phyloP scores from a whole-genome alignment of 139 green algal species.

The Trebouxia sp. region DNA sequence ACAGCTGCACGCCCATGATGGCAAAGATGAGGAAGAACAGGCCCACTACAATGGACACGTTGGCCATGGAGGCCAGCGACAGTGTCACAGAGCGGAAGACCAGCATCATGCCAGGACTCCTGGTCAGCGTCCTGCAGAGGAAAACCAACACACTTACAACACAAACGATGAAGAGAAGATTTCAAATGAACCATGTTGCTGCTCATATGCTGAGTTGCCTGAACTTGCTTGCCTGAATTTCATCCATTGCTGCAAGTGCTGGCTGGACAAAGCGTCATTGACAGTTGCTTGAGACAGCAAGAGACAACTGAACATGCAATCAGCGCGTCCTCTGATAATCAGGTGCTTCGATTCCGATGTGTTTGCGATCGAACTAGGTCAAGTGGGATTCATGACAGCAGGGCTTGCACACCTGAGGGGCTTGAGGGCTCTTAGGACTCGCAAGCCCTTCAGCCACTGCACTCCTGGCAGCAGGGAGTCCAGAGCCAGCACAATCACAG shows the following conservation, averaged over 20 bases:
- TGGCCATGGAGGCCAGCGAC: constrained; percentile 70
- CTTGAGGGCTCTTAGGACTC: constrained; percentile 71
- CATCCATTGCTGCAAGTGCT: too few species aligned
- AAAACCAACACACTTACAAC: not conserved
- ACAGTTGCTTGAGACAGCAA: too few species aligned
- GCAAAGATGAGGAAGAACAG: constrained; percentile 86
- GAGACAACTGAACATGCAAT: too few species aligned
- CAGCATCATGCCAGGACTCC: constrained; percentile 73
- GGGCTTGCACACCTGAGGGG: constrained; percentile 66
- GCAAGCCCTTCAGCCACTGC: constrained; percentile 52
- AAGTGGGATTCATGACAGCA: too few species aligned
- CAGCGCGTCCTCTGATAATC: too few species aligned
- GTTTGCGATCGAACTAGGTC: too few species aligned
- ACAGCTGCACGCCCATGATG: constrained; percentile 84
- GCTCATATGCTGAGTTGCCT: too few species aligned
- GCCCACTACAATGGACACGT: constrained; percentile 74
- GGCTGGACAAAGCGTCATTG: too few species aligned
- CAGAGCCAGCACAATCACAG: constrained; percentile 40
- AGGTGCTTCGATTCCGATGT: too few species aligned
- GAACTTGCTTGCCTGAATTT: too few species aligned
- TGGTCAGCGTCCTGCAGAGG: constrained; percentile 59
- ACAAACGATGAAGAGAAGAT: too few species aligned
- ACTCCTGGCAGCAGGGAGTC: constrained; percentile 23
- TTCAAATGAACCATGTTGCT: too few species aligned
- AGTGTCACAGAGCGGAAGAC: constrained; percentile 79